Conservation (phyloP, 2,329 filamentous ascomycete genomes). For the Parastagonospora avenae region DNA sequence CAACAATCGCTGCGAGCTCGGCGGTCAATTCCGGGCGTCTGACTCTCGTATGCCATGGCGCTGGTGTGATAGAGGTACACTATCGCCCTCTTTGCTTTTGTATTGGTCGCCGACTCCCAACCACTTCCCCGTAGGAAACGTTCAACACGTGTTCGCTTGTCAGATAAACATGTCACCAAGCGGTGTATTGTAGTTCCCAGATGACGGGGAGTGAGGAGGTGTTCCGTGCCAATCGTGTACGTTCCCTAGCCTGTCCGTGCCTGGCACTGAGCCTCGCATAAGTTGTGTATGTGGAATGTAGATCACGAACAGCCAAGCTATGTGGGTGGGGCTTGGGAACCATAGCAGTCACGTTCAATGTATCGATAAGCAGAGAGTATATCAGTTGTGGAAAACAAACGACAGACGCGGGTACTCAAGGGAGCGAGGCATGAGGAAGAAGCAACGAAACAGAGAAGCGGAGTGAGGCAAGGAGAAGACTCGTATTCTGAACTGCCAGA, state of each 20-base stretch:
- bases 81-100: background rate
- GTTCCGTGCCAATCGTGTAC: background rate
- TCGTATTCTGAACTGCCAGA: too few species aligned
- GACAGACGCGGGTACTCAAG: too few species aligned
- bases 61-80: background rate
- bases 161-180: background rate
- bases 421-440: too few species aligned
- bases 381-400: too few species aligned
- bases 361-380: too few species aligned
- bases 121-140: background rate
- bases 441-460: too few species aligned
- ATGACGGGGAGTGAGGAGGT: background rate
- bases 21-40: background rate
- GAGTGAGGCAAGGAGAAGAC: too few species aligned
- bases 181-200: background rate
- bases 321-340: too few species aligned
- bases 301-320: too few species aligned
- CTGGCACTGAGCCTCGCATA: too few species aligned
- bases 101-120: background rate
- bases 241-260: background rate
- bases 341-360: too few species aligned
- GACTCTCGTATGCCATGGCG: background rate
- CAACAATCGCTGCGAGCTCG: background rate
- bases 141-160: constrained; percentile 1
- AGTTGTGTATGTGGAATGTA: too few species aligned